Evolutionary conservation across 495 filamentous ascomycete species (phyloP).

Genomic region (Aspergillus incahuasiensis): DNA sequence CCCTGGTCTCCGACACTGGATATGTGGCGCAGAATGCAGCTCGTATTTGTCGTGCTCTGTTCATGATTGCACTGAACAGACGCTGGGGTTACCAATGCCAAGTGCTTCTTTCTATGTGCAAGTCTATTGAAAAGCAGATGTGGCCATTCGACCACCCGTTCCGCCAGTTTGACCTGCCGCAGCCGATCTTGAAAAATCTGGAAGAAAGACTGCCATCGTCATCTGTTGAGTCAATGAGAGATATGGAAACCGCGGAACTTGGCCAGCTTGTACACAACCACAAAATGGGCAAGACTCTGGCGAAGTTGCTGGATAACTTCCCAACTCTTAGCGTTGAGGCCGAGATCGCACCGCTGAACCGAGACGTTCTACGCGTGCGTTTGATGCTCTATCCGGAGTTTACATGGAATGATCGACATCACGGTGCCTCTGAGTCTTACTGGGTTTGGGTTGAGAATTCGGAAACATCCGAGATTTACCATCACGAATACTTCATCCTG

Average conservation of each 20-base stretch:
- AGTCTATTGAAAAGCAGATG: conserved; percentile 91
- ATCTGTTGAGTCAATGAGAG: conserved; percentile 75
- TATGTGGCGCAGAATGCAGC: conserved; percentile 96
- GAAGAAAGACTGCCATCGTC: conserved; percentile 67
- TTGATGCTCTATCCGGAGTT: conserved; percentile 86
- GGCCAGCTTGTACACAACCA: conserved; percentile 88
- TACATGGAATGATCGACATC: conserved; percentile 90
- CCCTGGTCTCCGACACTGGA: conserved; percentile 80
- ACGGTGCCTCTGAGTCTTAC: conserved; percentile 91
- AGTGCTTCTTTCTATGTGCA: conserved; percentile 82
- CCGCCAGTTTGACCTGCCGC: conserved; percentile 87
- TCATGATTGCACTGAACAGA: conserved; percentile 94
- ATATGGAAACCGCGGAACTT: conserved; percentile 91
- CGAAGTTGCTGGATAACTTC: conserved; percentile 82
- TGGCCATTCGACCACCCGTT: conserved; percentile 96
- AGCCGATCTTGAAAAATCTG: conserved; percentile 74
- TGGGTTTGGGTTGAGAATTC: conserved; percentile 99
- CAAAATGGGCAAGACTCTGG: conserved; percentile 73
- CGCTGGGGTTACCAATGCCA: conserved; percentile 93
- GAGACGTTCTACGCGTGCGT: conserved; percentile 85
- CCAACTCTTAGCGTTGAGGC: conserved; percentile 84
- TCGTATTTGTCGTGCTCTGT: conserved; percentile 88
- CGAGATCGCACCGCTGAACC: conserved; percentile 92
- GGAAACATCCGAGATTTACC: conserved; percentile 95
- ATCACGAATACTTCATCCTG: conserved; percentile 95